Conservation (phyloP, 164 flowering plant genomes). For the Stephania japonica region DNA sequence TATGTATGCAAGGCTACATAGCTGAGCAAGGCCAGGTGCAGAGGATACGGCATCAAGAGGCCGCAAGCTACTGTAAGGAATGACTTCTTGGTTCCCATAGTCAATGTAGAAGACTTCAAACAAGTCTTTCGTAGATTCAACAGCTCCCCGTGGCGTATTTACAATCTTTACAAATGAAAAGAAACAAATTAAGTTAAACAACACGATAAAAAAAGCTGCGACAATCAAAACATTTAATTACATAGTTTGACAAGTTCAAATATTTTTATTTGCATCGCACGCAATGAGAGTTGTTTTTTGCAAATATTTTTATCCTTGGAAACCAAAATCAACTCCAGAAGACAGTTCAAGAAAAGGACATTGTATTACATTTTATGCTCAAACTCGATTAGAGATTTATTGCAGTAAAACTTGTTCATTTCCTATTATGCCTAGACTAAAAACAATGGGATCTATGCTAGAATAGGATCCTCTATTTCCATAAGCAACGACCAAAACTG, state of each 20-base stretch:
- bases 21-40: conserved; percentile 79
- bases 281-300: background rate
- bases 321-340: background rate
- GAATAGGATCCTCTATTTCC: no score
- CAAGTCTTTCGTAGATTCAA: conserved; percentile 55
- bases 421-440: no score
- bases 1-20: conserved; percentile 82
- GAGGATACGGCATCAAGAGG: conserved; percentile 71
- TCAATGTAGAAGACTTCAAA: conserved; percentile 97
- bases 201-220: background rate
- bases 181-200: background rate
- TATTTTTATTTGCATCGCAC: background rate
- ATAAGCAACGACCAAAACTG: no score
- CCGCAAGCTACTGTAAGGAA: conserved; percentile 60
- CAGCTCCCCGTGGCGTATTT: conserved; percentile 77
- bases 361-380: no score
- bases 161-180: conserved; percentile 50
- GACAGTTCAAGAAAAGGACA: background rate
- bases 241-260: background rate
- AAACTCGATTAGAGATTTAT: no score
- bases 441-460: no score
- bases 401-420: no score
- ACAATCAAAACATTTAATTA: background rate
- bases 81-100: conserved; percentile 87
- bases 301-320: background rate